Base-by-base conservation (phyloP, 2,329 filamentous ascomycete species). In the Fusarium goolgardi region DNA sequence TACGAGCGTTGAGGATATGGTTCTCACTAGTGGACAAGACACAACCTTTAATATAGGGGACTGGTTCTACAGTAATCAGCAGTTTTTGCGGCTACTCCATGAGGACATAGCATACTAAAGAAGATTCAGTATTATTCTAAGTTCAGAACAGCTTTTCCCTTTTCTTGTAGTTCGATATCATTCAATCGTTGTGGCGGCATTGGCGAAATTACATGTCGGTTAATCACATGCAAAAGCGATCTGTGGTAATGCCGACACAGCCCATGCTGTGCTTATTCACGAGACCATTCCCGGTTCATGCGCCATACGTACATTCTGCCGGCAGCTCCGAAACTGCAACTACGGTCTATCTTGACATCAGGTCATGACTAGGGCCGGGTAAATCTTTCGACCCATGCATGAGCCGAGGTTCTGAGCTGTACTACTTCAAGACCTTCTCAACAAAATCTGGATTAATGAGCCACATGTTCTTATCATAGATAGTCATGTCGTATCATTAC, bases 21-120 rank as follows among this genome's bases (percentile, higher is more conserved):
- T n/a, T 5, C 8, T 51, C 32, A 1, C 18, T 16, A 16, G 20
- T 21, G 20, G 20, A 8, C 25, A 59, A 13, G 51, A 58, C 21
- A 21, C 10, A 8, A 31, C 39, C 12, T 39, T 49, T 8, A 40
- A 51, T 11, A 45, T 67, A 6, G 44, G 44, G 6, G 60, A 59
- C 25, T 72, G 69, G 69, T 66, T 69, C 23, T 40, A 63, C 15
- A 23, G 50, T 5, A 71, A 66, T 7, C 67, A 72, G n/a, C 70
- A 69, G 16, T 52, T 71, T 8, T 61, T 69, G 53, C 34, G 35
- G 5, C 35, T 70, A 3, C 34, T 71, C 12, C 57, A 72, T 29
- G 67, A 69, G 25, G 55, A 69, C 23, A 16, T 59, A 34, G 37
- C 37, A 5, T 63, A 57, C 9, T 63, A 20, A 63, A 16, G 3